These are phyloP conservation scores for Vicia villosa DNA, from an alignment of 306 rosid genomes.

Conservation along the genomic window DNA sequence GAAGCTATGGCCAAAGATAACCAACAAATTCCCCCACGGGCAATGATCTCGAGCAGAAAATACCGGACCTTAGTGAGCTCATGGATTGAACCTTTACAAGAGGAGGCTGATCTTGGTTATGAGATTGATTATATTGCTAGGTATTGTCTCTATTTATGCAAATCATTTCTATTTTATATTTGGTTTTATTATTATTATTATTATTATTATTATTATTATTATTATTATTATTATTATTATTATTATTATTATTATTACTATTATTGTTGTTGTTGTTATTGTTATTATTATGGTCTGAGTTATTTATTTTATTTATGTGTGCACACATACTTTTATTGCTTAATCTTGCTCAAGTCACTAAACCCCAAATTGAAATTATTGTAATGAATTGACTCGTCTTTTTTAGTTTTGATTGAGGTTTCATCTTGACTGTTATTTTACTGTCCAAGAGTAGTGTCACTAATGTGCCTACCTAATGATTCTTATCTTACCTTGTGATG, in stretches of 20 bases:
- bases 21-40: constrained; percentile 80
- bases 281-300: too few relatives aligned
- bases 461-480: neutral
- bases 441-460: constrained; percentile 7
- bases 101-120: constrained; percentile 95
- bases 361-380: constrained; percentile 27
- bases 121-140: constrained; percentile 96
- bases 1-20: constrained; percentile 81
- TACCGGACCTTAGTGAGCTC: constrained; percentile 93
- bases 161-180: constrained; percentile 5
- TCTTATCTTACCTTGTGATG: constrained; percentile 25
- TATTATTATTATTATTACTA: too few relatives aligned
- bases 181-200: neutral
- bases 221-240: too few relatives aligned
- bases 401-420: neutral
- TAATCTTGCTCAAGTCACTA: constrained; percentile 15
- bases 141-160: constrained; percentile 47
- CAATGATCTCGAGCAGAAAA: constrained; percentile 94
- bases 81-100: constrained; percentile 98
- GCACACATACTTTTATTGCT: neutral
- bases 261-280: too few relatives aligned
- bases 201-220: too few relatives aligned
- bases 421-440: neutral
- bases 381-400: neutral
- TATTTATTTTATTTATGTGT: too few relatives aligned